Conservation (phyloP, 2,329 filamentous ascomycete species). For the Aspergillus phoenicis region DNA sequence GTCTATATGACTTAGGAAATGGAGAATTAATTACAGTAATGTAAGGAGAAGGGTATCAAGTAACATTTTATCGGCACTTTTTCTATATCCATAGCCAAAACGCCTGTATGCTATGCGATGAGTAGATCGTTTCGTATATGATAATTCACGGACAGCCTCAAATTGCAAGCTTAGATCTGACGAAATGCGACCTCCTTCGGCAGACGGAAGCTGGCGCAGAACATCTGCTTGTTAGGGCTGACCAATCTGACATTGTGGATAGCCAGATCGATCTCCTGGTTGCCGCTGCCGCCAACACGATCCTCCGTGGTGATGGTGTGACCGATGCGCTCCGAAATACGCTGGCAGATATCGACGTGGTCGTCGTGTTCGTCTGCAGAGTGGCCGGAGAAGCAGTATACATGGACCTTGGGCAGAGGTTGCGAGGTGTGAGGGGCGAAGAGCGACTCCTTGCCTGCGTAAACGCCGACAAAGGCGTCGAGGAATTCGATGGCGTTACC, state of each 20-base stretch:
- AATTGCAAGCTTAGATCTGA: slow-evolving; percentile 20
- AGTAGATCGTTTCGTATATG: neutral
- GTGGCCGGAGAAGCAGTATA: slow-evolving; percentile 92
- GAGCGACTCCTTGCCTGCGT: slow-evolving; percentile 67
- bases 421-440: slow-evolving; percentile 63
- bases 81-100: slow-evolving; percentile 22
- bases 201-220: slow-evolving; percentile 88
- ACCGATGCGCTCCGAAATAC: slow-evolving; percentile 65
- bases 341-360: slow-evolving; percentile 63
- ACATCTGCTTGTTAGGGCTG: slow-evolving; percentile 93
- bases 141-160: neutral
- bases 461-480: slow-evolving; percentile 74
- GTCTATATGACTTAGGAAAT: too few species aligned
- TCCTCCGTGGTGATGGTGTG: slow-evolving; percentile 60
- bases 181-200: slow-evolving; percentile 79
- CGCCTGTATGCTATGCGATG: slow-evolving; percentile 20
- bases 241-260: slow-evolving; percentile 77
- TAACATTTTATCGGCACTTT: slow-evolving; percentile 19
- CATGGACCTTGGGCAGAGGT: slow-evolving; percentile 79
- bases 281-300: slow-evolving; percentile 51
- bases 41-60: slow-evolving; percentile 18
- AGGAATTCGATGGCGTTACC: slow-evolving; percentile 87
- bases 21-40: neutral
- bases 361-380: slow-evolving; percentile 70
- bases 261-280: slow-evolving; percentile 61